Evolutionary conservation across 352 stramenopile genomes (phyloP).

Genomic region (Phytophthora fragariaefolia): DNA sequence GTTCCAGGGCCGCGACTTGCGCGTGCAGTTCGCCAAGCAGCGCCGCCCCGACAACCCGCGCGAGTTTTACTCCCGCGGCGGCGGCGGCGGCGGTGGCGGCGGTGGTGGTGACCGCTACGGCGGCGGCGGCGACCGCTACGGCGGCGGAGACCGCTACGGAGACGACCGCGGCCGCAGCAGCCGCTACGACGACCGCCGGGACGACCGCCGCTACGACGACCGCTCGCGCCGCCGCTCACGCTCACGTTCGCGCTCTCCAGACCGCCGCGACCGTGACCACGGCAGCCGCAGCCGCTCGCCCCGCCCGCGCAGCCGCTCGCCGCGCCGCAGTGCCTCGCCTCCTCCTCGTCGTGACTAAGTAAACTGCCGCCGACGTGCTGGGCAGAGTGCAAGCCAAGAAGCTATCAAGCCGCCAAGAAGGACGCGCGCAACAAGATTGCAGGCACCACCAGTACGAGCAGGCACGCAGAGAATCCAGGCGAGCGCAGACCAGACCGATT

Average conservation of each 20-base stretch:
- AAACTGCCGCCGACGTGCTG: background rate
- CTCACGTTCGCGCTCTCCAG: slow-evolving; percentile 52
- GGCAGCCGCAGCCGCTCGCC: slow-evolving; percentile 38
- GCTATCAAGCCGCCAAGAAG: background rate
- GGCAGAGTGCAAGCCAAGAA: slow-evolving; percentile 14
- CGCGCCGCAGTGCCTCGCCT: slow-evolving; percentile 43
- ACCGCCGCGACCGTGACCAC: slow-evolving; percentile 45
- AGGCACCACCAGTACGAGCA: slow-evolving; percentile 18
- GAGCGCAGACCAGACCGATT: slow-evolving; percentile 31
- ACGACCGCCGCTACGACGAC: slow-evolving; percentile 44
- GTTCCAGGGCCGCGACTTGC: slow-evolving; percentile 73
- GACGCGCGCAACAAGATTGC: background rate
- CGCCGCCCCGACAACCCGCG: slow-evolving; percentile 77
- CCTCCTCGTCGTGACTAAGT: slow-evolving; percentile 61
- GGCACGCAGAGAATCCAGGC: slow-evolving; percentile 28
- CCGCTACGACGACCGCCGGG: slow-evolving; percentile 43
- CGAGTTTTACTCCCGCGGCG: slow-evolving; percentile 69
- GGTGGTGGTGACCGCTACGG: slow-evolving; percentile 26
- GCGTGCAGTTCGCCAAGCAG: slow-evolving; percentile 83
- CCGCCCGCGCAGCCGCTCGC: slow-evolving; percentile 54
- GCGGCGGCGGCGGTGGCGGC: slow-evolving; percentile 36
- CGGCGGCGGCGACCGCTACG: slow-evolving; percentile 38
- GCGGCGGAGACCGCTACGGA: slow-evolving; percentile 36
- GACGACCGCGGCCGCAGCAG: slow-evolving; percentile 36
- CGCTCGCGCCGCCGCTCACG: slow-evolving; percentile 45